phyloP scores from a whole-genome alignment of 805 yeast species.

The Candida rishiriensis region DNA sequence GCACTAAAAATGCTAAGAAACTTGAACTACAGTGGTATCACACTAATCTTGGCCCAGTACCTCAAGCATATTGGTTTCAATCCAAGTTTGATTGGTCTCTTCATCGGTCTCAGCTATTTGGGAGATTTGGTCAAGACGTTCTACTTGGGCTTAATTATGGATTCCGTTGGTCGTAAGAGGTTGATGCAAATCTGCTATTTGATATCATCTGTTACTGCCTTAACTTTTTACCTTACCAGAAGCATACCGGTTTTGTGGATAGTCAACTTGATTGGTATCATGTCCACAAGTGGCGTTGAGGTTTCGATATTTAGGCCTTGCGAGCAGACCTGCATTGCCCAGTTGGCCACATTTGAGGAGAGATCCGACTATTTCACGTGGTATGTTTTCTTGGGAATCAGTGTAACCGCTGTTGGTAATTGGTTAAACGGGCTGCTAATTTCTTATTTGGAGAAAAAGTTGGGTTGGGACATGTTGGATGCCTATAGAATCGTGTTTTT shows the following conservation, averaged over 20 bases:
- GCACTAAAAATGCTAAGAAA: slow-evolving; percentile 32
- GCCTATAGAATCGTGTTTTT: slow-evolving; percentile 32
- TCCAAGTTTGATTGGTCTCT: slow-evolving; percentile 43
- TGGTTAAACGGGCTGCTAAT: slow-evolving; percentile 35
- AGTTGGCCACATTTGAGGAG: slow-evolving; percentile 35
- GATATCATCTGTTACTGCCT: slow-evolving; percentile 40
- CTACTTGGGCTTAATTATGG: slow-evolving; percentile 41
- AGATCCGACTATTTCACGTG: slow-evolving; percentile 55
- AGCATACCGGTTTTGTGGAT: slow-evolving; percentile 33
- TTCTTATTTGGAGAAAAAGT: slow-evolving; percentile 13
- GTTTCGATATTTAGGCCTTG: slow-evolving; percentile 55
- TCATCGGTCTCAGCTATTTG: slow-evolving; percentile 43
- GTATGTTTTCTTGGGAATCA: slow-evolving; percentile 47
- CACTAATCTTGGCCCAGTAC: slow-evolving; percentile 40
- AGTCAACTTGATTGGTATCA: slow-evolving; percentile 44
- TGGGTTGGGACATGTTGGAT: slow-evolving; percentile 19
- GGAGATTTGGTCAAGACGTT: slow-evolving; percentile 52
- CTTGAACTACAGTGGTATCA: slow-evolving; percentile 35
- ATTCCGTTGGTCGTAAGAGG: slow-evolving; percentile 41
- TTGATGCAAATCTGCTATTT: slow-evolving; percentile 37
- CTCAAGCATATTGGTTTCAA: slow-evolving; percentile 37
- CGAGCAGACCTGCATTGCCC: slow-evolving; percentile 51
- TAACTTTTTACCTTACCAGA: slow-evolving; percentile 32
- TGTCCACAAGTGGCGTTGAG: slow-evolving; percentile 56
- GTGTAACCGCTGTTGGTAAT: slow-evolving; percentile 45